These are phyloP conservation scores for Vitis amurensis DNA, from an alignment of 164 flowering plant species.

Conservation along the genomic window DNA sequence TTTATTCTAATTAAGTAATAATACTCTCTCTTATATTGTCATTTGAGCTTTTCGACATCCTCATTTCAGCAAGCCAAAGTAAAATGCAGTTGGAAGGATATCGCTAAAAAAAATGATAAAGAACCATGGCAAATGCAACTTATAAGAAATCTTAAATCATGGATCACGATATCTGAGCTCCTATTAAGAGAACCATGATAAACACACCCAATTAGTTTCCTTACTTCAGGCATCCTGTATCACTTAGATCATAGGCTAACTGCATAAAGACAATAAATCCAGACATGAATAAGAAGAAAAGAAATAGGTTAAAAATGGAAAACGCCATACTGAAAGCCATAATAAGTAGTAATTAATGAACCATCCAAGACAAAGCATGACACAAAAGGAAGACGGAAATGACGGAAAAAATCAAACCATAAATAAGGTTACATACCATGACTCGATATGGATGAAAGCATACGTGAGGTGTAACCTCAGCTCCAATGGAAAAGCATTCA, in stretches of 20 bases:
- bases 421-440: slow-evolving; percentile 57
- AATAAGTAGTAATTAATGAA: background rate
- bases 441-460: slow-evolving; percentile 86
- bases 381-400: background rate
- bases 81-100: background rate
- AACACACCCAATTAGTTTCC: too few species aligned
- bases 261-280: too few species aligned
- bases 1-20: background rate
- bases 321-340: too few species aligned
- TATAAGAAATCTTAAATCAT: too few species aligned
- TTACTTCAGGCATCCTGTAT: too few species aligned
- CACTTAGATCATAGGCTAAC: too few species aligned
- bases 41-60: background rate
- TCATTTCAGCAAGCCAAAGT: background rate
- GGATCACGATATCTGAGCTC: too few species aligned
- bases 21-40: background rate
- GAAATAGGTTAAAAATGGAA: too few species aligned
- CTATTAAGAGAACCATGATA: too few species aligned
- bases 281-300: too few species aligned
- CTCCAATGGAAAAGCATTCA: slow-evolving; percentile 93
- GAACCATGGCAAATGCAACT: background rate
- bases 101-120: background rate
- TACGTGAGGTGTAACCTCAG: slow-evolving; percentile 81
- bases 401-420: background rate
- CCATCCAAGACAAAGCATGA: slow-evolving; percentile 6